Conservation (phyloP, 2,329 filamentous ascomycete genomes). For the Cyanodermella asteris region DNA sequence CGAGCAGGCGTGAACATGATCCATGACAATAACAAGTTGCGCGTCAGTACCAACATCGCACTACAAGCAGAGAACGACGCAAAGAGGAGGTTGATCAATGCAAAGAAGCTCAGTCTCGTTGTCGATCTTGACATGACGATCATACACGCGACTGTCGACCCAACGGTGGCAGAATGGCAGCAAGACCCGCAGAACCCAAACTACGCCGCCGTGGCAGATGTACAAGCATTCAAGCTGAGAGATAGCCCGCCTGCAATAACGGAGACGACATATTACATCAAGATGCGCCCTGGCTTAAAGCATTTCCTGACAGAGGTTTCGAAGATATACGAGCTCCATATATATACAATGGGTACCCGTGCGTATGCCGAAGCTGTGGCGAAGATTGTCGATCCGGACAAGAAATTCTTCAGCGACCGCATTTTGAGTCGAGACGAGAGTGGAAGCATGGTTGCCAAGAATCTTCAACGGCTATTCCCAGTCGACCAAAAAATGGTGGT, state of each 20-base stretch:
- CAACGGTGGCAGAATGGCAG: conserved; percentile 91
- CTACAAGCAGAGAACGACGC: conserved; percentile 64
- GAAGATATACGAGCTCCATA: conserved; percentile 76
- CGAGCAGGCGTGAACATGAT: conserved; percentile 85
- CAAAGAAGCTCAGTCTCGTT: conserved; percentile 73
- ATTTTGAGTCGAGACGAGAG: conserved; percentile 96
- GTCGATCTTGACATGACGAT: conserved; percentile 97
- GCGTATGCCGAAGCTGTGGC: conserved; percentile 89
- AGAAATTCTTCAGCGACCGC: conserved; percentile 76
- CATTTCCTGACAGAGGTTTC: conserved; percentile 62
- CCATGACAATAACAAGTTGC: conserved; percentile 72
- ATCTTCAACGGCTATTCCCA: conserved; percentile 73
- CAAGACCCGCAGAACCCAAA: conserved; percentile 74
- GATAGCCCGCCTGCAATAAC: conserved; percentile 59
- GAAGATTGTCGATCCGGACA: conserved; percentile 74
- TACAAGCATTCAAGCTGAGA: conserved; percentile 66
- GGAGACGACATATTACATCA: conserved; percentile 95
- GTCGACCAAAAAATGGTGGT: conserved; percentile 98
- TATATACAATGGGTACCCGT: conserved; percentile 97
- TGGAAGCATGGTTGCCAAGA: conserved; percentile 79
- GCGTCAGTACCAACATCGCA: conserved; percentile 65
- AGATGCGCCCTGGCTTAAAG: conserved; percentile 69
- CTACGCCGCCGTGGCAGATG: conserved; percentile 71
- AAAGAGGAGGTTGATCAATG: conserved; percentile 58
- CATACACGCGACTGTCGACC: conserved; percentile 93